These are phyloP conservation scores for Williopsis jadinii DNA, from an alignment of 1,139 yeast species.

Conservation along the genomic window DNA sequence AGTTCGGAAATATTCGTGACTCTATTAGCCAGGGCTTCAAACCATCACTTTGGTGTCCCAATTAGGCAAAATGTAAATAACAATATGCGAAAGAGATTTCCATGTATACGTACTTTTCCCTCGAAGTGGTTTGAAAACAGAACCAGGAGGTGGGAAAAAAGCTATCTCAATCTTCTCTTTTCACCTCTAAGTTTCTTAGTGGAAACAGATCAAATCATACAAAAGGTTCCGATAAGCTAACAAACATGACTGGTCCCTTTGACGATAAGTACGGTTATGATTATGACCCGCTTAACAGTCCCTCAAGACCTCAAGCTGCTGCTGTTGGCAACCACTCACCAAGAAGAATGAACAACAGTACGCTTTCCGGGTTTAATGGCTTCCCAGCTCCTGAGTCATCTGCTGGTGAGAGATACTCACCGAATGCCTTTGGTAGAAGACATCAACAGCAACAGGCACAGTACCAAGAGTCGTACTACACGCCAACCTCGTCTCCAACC, in stretches of 20 bases:
- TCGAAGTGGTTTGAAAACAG: too few species aligned
- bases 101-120: too few species aligned
- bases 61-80: slow-evolving; percentile 3
- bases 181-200: too few species aligned
- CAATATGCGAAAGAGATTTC: too few species aligned
- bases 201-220: too few species aligned
- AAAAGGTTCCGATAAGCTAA: neutral
- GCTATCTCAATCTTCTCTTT: too few species aligned
- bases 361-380: slow-evolving; percentile 13
- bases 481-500: slow-evolving; percentile 20
- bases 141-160: too few species aligned
- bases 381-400: slow-evolving; percentile 20
- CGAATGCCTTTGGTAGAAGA: slow-evolving; percentile 29
- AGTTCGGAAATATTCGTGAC: neutral
- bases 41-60: neutral
- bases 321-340: slow-evolving; percentile 18
- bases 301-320: slow-evolving; percentile 18
- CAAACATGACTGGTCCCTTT: slow-evolving; percentile 18
- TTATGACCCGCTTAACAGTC: slow-evolving; percentile 1
- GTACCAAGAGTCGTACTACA: slow-evolving; percentile 14
- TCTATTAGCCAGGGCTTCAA: neutral
- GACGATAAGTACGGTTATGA: slow-evolving; percentile 16
- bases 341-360: slow-evolving; percentile 10
- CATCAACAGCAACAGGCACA: slow-evolving; percentile 8
- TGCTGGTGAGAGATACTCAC: slow-evolving; percentile 24